Evolutionary conservation across 805 yeast genomes (phyloP).

Genomic region (Huiozyma sinensis): DNA sequence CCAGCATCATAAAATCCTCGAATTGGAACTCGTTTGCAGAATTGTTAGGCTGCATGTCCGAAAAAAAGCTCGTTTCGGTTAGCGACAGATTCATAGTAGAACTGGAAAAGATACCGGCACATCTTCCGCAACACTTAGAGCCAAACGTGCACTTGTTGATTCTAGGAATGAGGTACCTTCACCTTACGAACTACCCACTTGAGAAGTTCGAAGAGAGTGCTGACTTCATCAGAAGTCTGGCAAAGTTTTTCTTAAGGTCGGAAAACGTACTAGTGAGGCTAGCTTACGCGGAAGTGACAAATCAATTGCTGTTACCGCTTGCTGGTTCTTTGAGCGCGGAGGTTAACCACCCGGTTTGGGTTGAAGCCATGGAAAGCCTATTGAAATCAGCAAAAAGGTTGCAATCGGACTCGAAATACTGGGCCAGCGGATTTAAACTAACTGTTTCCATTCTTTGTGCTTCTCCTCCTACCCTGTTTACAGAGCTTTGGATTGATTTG

Average conservation of each 20-base stretch:
- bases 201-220: conserved; percentile 90
- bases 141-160: conserved; percentile 64
- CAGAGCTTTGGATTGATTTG: conserved; percentile 57
- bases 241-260: conserved; percentile 66
- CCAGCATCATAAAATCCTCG: conserved; percentile 70
- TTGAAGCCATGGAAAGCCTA: conserved; percentile 60
- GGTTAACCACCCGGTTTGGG: conserved; percentile 93
- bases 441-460: conserved; percentile 70
- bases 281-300: conserved; percentile 79
- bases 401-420: conserved; percentile 37
- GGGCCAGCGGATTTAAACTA: conserved; percentile 60
- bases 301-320: conserved; percentile 64
- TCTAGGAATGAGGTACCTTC: conserved; percentile 83
- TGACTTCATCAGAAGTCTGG: conserved; percentile 74
- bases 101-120: conserved; percentile 65
- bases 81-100: conserved; percentile 92
- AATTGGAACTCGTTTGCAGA: conserved; percentile 92
- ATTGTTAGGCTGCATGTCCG: conserved; percentile 83
- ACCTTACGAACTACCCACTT: conserved; percentile 71
- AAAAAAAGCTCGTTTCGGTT: conserved; percentile 70
- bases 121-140: conserved; percentile 39
- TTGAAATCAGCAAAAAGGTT: conserved; percentile 40
- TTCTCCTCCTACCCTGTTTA: conserved; percentile 66
- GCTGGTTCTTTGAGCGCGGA: conserved; percentile 88
- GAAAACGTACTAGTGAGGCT: conserved; percentile 53